A percentile compares a stretch with the other conserved stretches of the same genome.
phyloP scores from a whole-genome alignment of 202 grass and related monocot species.

The Brachypodium distachyon region DNA sequence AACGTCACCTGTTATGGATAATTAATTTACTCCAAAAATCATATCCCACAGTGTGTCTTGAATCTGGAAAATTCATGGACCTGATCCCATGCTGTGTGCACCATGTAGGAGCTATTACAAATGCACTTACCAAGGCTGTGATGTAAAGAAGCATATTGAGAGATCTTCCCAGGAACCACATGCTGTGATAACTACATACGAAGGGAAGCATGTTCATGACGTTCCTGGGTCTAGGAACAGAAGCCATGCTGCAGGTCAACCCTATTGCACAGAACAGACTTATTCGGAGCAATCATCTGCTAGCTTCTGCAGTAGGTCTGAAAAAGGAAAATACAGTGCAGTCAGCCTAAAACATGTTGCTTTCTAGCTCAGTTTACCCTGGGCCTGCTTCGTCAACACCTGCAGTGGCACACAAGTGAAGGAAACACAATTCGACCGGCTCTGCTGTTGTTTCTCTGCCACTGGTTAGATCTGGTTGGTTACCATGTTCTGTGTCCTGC shows the following conservation, averaged over 20 bases:
- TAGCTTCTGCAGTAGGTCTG: conserved; percentile 20
- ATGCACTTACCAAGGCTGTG: conserved; percentile 55
- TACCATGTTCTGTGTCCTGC: neutral
- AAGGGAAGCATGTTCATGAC: conserved; percentile 72
- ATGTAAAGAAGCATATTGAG: conserved; percentile 67
- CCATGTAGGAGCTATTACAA: conserved; percentile 77
- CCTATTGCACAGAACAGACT: neutral
- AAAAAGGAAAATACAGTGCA: conserved; percentile 29
- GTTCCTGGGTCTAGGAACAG: conserved; percentile 41
- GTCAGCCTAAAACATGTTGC: neutral
- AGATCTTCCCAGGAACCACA: conserved; percentile 47
- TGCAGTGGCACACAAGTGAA: neutral
- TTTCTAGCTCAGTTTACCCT: neutral
- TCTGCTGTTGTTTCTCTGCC: neutral
- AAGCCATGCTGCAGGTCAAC: conserved; percentile 13
- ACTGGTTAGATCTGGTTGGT: neutral
- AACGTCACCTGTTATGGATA: neutral
- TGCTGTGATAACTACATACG: conserved; percentile 74
- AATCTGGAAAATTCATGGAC: neutral
- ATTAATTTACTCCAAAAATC: neutral
- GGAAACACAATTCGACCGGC: neutral
- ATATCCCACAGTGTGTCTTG: neutral
- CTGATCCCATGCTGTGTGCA: neutral
- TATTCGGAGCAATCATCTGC: neutral
- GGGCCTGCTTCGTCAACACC: neutral